phyloP scores from a whole-genome alignment of 345 rosid genomes.

The Eutrema heterophyllum region DNA sequence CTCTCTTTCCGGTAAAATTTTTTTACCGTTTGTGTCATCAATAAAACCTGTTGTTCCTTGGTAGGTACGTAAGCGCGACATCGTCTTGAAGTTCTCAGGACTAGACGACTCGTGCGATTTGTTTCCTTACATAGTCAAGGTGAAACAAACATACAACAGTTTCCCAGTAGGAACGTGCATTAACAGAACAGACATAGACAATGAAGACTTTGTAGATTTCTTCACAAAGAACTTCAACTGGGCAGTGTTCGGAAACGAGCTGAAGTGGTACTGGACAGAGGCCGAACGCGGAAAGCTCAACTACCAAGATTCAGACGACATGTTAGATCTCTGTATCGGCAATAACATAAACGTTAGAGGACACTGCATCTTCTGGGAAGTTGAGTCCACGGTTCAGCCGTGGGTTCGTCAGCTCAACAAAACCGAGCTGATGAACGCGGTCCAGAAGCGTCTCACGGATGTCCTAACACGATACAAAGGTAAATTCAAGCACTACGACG shows the following conservation, averaged over 20 bases:
- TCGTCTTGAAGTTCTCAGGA: constrained; percentile 57
- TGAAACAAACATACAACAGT: constrained; percentile 65
- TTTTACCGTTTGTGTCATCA: too few species aligned
- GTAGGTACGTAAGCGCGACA: constrained; percentile 81
- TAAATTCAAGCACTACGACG: constrained; percentile 72
- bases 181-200: constrained; percentile 67
- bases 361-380: constrained; percentile 53
- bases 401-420: constrained; percentile 43
- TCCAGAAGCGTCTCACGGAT: constrained; percentile 41
- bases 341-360: constrained; percentile 57
- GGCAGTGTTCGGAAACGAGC: constrained; percentile 89
- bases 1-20: too few species aligned
- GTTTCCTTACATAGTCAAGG: constrained; percentile 46
- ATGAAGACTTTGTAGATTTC: constrained; percentile 72
- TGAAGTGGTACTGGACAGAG: constrained; percentile 94
- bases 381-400: constrained; percentile 41
- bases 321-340: constrained; percentile 57
- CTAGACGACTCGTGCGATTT: constrained; percentile 24
- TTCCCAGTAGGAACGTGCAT: constrained; percentile 86
- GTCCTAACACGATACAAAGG: constrained; percentile 56
- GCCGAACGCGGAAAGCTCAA: constrained; percentile 64
- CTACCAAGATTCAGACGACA: constrained; percentile 83
- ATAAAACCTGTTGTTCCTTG: constrained; percentile 3
- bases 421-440: constrained; percentile 33
- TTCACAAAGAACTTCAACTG: constrained; percentile 71